Evolutionary conservation across 768 basidiomycete genomes (phyloP).

Genomic region (Amanita pseudoporphyria): DNA sequence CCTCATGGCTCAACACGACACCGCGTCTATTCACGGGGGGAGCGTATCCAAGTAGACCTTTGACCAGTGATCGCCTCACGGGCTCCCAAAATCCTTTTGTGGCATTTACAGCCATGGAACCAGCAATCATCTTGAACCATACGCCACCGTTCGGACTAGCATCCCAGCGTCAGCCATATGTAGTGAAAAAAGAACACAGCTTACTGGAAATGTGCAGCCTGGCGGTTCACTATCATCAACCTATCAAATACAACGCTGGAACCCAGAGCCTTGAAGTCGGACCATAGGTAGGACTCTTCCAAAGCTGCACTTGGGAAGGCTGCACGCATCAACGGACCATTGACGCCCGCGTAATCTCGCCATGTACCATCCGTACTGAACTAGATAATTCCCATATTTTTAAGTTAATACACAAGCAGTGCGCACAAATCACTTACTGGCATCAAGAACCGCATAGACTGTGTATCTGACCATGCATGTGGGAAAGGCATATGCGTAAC

Average conservation of each 20-base stretch:
- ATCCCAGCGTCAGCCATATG: neutral
- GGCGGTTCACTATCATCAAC: constrained; percentile 52
- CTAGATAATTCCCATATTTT: neutral
- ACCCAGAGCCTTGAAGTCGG: constrained; percentile 38
- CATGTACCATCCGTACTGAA: constrained; percentile 27
- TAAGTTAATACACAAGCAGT: neutral
- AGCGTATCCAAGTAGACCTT: constrained; percentile 23
- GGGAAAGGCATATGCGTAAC: constrained; percentile 2
- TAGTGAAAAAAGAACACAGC: constrained; percentile 9
- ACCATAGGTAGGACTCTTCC: constrained; percentile 53
- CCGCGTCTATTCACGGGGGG: constrained; percentile 14
- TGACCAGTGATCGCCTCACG: constrained; percentile 20
- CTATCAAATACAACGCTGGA: constrained; percentile 53
- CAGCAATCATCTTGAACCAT: constrained; percentile 30
- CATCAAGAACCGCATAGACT: constrained; percentile 20
- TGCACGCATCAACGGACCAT: constrained; percentile 56
- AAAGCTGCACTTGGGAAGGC: constrained; percentile 53
- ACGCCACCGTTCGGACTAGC: constrained; percentile 17
- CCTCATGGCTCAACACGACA: constrained; percentile 10
- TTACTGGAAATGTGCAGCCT: constrained; percentile 44
- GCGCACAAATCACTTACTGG: constrained; percentile 16
- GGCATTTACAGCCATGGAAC: constrained; percentile 21
- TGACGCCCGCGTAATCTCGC: constrained; percentile 54
- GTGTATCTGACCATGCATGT: constrained; percentile 3
- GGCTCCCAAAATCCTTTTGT: constrained; percentile 26